Base-by-base conservation (phyloP, 1,284 basidiomycete species). In the Ganoderma boninense region DNA sequence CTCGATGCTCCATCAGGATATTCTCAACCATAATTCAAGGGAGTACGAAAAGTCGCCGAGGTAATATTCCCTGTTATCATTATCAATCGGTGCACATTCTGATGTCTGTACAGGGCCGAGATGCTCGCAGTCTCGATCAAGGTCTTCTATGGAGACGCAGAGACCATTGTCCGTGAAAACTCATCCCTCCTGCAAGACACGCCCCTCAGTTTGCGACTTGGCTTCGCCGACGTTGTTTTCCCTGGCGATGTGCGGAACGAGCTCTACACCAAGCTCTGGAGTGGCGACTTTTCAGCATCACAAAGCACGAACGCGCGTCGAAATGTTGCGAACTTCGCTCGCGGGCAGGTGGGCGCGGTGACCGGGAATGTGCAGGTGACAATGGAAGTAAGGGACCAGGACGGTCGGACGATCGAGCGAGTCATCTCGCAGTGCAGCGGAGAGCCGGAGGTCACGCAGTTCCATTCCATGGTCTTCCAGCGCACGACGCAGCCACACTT, bases 191-290 rank as follows among this genome's bases (percentile, higher is more conserved):
- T 99, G 26, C 91, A 93, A 69, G 95, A 94, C 73, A 89, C 90
- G 6, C 93, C 96, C 0, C 87, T 92, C 49, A 97, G 96, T 1
- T 85, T 94, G 23, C 92, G 96, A 7, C 90, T 99, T n/a, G 96
- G 97, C 38, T 99, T 99, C 79, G 95, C 97, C 0, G 97, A 99
- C 76, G 96, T 98, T 1, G 97, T 98, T 11, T 97, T 97, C 78
- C 97, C 97, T 0, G 96, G 95, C 10, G 94, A 96, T 73, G 83
- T 89, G n/a, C 90, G 97, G 26, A 98, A 98, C 78, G 97, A 99
- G 77, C 87, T 98, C 10, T 99, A 98, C 81, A 89, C 98, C 84
- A 98, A 97, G 79, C 87, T 98, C 1, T 97, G 95, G 95, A 92
- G 91, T 64, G 97, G 94, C 35, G 92, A 95, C 73, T 98, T 97